These are phyloP conservation scores for Lindgomyces ingoldianus DNA, from an alignment of 495 filamentous ascomycete species.

Conservation along the genomic window DNA sequence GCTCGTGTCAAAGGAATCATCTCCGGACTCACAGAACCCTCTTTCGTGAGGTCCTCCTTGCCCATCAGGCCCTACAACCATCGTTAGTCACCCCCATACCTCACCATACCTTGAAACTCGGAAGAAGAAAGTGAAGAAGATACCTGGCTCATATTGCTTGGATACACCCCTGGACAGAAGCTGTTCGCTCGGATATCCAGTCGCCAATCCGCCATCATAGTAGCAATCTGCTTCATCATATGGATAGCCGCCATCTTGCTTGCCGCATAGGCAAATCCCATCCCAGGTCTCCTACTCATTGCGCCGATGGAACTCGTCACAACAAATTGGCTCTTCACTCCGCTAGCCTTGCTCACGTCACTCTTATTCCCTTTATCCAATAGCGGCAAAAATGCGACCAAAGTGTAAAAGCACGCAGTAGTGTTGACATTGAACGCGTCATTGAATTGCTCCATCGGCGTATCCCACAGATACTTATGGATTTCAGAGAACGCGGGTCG, in stretches of 20 bases:
- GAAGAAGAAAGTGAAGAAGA: neutral
- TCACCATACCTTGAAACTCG: neutral
- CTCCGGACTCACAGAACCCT: conserved; percentile 15
- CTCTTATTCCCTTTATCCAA: conserved; percentile 60
- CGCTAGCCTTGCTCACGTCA: conserved; percentile 41
- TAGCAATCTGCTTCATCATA: conserved; percentile 62
- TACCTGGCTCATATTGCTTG: conserved; percentile 26
- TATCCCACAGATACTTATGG: conserved; percentile 53
- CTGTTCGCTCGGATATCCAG: conserved; percentile 44
- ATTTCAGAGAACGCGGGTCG: conserved; percentile 51
- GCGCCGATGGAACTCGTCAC: conserved; percentile 62
- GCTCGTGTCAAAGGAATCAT: conserved; percentile 16
- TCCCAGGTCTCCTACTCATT: conserved; percentile 57
- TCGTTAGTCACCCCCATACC: neutral
- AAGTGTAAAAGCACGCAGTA: conserved; percentile 62
- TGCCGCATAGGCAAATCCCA: conserved; percentile 62
- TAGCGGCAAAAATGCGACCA: conserved; percentile 63
- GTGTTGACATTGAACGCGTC: conserved; percentile 62
- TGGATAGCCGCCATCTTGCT: conserved; percentile 66
- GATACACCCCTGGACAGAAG: conserved; percentile 24
- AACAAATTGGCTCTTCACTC: conserved; percentile 63
- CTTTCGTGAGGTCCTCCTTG: conserved; percentile 7
- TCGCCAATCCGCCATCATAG: conserved; percentile 54
- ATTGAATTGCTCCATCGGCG: conserved; percentile 59
- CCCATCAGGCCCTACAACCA: conserved; percentile 23